These are phyloP conservation scores for Capillidium rhysosporum DNA, from an alignment of 371 early-diverging fungal genomes.

Conservation along the genomic window DNA sequence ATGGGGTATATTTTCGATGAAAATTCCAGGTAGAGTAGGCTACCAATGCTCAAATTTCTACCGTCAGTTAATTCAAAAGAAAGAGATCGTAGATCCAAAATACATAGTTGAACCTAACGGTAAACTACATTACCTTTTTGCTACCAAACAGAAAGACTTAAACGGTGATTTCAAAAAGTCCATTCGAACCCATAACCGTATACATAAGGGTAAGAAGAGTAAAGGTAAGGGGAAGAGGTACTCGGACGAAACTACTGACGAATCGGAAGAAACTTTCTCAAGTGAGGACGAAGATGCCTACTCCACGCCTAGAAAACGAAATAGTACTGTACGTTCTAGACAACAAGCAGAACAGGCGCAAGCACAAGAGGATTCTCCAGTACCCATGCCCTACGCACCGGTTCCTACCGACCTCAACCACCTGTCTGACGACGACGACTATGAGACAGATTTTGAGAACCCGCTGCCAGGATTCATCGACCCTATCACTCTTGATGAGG, in stretches of 20 bases:
- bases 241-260: neutral
- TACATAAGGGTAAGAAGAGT: neutral
- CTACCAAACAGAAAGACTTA: constrained; percentile 42
- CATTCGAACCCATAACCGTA: constrained; percentile 26
- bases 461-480: constrained; percentile 82
- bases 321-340: neutral
- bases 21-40: constrained; percentile 85
- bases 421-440: constrained; percentile 8
- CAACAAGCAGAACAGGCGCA: no score
- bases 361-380: no score
- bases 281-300: neutral
- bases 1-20: constrained; percentile 89
- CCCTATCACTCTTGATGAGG: constrained; percentile 79
- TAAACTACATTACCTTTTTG: constrained; percentile 68
- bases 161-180: constrained; percentile 55
- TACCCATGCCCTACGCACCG: no score
- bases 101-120: constrained; percentile 74
- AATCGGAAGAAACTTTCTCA: neutral
- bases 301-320: neutral
- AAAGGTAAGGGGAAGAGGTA: neutral
- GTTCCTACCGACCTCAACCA: neutral
- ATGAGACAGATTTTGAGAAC: constrained; percentile 22
- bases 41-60: constrained; percentile 93
- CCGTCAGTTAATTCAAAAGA: constrained; percentile 61
- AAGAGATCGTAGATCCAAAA: constrained; percentile 70